Evolutionary conservation across 495 filamentous ascomycete genomes (phyloP), one percentile per base, ranked within the genome.

Genomic region (Neurospora sp.): DNA sequence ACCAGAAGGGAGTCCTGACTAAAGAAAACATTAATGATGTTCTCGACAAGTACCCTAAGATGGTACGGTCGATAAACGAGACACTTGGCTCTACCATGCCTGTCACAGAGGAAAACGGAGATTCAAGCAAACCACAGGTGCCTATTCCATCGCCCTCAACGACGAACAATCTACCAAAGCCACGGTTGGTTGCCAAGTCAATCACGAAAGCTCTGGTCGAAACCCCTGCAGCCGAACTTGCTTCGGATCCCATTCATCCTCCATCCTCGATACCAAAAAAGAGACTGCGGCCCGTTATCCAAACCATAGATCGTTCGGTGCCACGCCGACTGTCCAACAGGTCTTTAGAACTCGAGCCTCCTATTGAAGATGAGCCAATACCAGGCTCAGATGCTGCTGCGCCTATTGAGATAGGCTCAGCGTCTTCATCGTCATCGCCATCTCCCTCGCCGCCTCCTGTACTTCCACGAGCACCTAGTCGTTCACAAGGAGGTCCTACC

Each of bases 1-100:
- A 82, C 70, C 76, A 72, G 0, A 75, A 80, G 14, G 62, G 78
- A 14, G 44, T 87, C 39, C 73, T 88, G 9, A 84, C 76, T 1
- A 81, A 76, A 31, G 69, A 75, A 31, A 86, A 84, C 59, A 70
- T 88, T 6, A 46, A 79, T 16, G 71, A 73, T 20, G 71, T 78
- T 14, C 35, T 76, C 5, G 70, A 72, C 0, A 46, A 71, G 7
- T 80, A 81, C 35, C 72, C 75, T 0, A 46, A 74, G 3, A 71
- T 78, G 27, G 73, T 76, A 27, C 71, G 46, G 27, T 70, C 44
- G 14, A 74, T 79, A 5, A 39, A 39, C 10, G 39, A 41, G 11
- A 39, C 70, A 9, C 16, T 10, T 2, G 39, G 2, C 9, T 35
- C 16, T 38, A 37, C 72, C 18, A 20, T 27, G 4, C 4, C 37